These are phyloP conservation scores for Hymenoscyphus occultus DNA, from an alignment of 2,329 filamentous ascomycete genomes.

Conservation along the genomic window DNA sequence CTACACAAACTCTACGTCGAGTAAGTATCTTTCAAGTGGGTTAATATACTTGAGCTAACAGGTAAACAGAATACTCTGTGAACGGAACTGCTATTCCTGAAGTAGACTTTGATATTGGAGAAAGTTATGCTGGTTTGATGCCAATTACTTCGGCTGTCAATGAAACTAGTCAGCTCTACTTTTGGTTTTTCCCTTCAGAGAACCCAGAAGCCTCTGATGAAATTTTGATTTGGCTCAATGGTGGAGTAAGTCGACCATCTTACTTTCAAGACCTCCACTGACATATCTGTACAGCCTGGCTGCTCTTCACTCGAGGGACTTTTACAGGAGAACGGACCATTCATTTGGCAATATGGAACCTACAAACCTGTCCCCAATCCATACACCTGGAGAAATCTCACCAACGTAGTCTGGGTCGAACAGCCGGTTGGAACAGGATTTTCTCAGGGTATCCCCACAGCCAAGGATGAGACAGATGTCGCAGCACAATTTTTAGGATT, in stretches of 20 bases:
- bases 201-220: conserved; percentile 52
- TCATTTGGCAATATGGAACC: conserved; percentile 69
- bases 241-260: conserved; percentile 38
- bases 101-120: conserved; percentile 65
- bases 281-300: conserved; percentile 43
- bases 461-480: conserved; percentile 63
- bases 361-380: conserved; percentile 39
- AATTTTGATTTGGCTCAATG: conserved; percentile 55
- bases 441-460: conserved; percentile 48
- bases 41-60: background rate
- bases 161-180: conserved; percentile 56
- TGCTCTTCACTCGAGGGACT: conserved; percentile 64
- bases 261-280: conserved; percentile 4
- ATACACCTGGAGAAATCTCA: conserved; percentile 33
- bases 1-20: conserved; percentile 29
- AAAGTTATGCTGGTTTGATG: conserved; percentile 61
- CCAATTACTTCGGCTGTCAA: conserved; percentile 51
- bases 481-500: conserved; percentile 73
- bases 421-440: conserved; percentile 35
- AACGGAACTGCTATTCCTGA: conserved; percentile 65
- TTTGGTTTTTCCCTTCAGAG: conserved; percentile 64
- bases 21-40: conserved; percentile 21
- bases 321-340: conserved; percentile 74
- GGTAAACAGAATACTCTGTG: conserved; percentile 54
- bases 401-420: conserved; percentile 35